These are phyloP conservation scores for Evernia prunastri DNA, from an alignment of 495 filamentous ascomycete genomes.

Conservation along the genomic window DNA sequence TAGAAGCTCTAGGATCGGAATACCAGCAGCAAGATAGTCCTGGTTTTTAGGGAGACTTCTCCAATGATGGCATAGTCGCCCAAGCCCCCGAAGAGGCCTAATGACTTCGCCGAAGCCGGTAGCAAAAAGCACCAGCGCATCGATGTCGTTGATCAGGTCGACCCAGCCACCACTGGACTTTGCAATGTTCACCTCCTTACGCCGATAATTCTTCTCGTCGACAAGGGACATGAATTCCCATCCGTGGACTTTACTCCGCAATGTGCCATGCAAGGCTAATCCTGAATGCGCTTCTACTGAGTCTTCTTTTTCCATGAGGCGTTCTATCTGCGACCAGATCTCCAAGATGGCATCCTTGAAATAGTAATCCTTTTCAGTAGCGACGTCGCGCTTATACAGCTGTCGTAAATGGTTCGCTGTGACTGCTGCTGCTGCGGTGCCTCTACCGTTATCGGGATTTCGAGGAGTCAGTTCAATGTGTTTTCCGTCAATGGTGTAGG, in stretches of 20 bases:
- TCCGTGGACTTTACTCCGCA: conserved; percentile 19
- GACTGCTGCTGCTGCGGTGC: background rate
- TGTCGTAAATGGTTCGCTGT: conserved; percentile 3
- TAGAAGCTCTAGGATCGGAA: conserved; percentile 21
- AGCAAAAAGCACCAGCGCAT: conserved; percentile 26
- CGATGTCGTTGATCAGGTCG: conserved; percentile 25
- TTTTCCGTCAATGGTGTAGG: conserved; percentile 19
- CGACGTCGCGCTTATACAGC: conserved; percentile 15
- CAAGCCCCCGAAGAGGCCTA: background rate
- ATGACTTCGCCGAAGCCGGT: conserved; percentile 28
- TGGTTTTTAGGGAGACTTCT: conserved; percentile 22
- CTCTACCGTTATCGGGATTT: background rate
- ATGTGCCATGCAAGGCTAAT: conserved; percentile 10
- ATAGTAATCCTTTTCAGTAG: conserved; percentile 14
- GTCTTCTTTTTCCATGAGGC: conserved; percentile 23
- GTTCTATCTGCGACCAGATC: conserved; percentile 28
- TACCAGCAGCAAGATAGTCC: conserved; percentile 26
- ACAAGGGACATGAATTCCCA: conserved; percentile 28
- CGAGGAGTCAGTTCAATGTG: conserved; percentile 4
- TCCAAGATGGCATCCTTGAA: conserved; percentile 24
- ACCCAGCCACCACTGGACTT: conserved; percentile 27
- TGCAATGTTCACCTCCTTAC: conserved; percentile 19
- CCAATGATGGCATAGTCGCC: conserved; percentile 20
- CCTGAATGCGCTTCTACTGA: conserved; percentile 11
- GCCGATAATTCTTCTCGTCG: conserved; percentile 18